These are phyloP conservation scores for Plasmopara halstedii DNA, from an alignment of 352 stramenopile species.

Conservation along the genomic window DNA sequence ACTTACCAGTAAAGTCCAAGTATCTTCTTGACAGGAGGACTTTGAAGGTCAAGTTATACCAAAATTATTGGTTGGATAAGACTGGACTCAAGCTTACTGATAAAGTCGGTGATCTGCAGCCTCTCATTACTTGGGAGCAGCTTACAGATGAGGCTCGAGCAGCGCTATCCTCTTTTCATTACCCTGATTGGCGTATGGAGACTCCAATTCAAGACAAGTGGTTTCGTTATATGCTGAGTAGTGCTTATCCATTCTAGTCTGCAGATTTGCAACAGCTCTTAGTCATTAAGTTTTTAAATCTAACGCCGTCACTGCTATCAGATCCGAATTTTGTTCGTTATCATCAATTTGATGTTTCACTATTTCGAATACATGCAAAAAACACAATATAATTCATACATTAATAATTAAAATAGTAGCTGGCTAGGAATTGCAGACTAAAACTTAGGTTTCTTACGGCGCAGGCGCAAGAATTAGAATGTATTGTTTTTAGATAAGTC, in stretches of 20 bases:
- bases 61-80: slow-evolving; percentile 1
- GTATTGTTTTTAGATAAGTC: no score
- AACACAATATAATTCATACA: no score
- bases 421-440: no score
- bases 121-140: slow-evolving; percentile 14
- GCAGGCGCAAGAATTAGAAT: no score
- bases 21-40: slow-evolving; percentile 2
- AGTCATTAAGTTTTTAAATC: no score
- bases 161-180: neutral
- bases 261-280: no score
- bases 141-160: slow-evolving; percentile 9
- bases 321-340: no score
- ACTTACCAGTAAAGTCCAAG: slow-evolving; percentile 1
- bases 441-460: no score
- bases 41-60: slow-evolving; percentile 10
- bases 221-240: neutral
- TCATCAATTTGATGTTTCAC: no score
- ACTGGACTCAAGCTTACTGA: slow-evolving; percentile 2
- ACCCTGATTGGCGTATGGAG: neutral
- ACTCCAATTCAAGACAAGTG: neutral
- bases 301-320: no score
- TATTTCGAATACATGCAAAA: no score
- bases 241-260: neutral
- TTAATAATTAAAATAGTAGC: no score
- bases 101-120: slow-evolving; percentile 3